phyloP scores from a whole-genome alignment of 1,139 yeast genomes.

The Candida tunisiensis region DNA sequence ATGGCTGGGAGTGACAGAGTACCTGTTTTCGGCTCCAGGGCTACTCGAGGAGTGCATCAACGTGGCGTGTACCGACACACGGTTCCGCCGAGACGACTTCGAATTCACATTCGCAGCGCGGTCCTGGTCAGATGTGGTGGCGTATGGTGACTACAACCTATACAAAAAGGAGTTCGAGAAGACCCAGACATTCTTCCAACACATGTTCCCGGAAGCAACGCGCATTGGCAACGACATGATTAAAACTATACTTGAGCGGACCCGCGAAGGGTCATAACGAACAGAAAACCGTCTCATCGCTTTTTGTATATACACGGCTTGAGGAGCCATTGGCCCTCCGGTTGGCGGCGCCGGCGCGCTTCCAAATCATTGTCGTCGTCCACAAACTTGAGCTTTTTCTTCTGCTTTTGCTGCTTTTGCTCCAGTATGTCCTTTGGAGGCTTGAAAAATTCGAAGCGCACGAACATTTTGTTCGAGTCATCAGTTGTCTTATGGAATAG shows the following conservation, averaged over 20 bases:
- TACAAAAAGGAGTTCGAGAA: constrained; percentile 59
- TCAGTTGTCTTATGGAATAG: constrained; percentile 83
- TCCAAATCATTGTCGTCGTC: constrained; percentile 50
- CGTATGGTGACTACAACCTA: constrained; percentile 56
- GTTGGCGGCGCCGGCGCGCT: constrained; percentile 68
- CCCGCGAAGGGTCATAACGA: too few species aligned
- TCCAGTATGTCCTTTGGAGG: constrained; percentile 57
- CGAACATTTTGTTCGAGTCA: constrained; percentile 80
- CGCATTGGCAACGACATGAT: constrained; percentile 94
- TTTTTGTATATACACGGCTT: constrained; percentile 95
- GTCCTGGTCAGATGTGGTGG: constrained; percentile 72
- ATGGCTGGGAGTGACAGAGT: constrained; percentile 87
- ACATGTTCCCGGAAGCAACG: constrained; percentile 81
- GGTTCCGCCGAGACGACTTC: constrained; percentile 67
- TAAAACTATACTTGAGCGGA: constrained; percentile 39
- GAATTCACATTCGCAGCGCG: constrained; percentile 66
- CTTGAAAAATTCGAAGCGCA: constrained; percentile 84
- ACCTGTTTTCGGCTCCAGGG: constrained; percentile 71
- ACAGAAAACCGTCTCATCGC: too few species aligned
- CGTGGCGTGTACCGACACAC: constrained; percentile 46
- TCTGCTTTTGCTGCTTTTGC: constrained; percentile 47
- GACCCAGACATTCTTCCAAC: constrained; percentile 67
- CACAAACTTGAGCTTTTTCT: constrained; percentile 44
- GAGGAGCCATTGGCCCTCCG: constrained; percentile 78
- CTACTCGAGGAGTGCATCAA: constrained; percentile 62